Evolutionary conservation across 768 basidiomycete genomes (phyloP), one percentile per base, ranked within the genome.

Genomic region (Cystofilobasidium ferigula): DNA sequence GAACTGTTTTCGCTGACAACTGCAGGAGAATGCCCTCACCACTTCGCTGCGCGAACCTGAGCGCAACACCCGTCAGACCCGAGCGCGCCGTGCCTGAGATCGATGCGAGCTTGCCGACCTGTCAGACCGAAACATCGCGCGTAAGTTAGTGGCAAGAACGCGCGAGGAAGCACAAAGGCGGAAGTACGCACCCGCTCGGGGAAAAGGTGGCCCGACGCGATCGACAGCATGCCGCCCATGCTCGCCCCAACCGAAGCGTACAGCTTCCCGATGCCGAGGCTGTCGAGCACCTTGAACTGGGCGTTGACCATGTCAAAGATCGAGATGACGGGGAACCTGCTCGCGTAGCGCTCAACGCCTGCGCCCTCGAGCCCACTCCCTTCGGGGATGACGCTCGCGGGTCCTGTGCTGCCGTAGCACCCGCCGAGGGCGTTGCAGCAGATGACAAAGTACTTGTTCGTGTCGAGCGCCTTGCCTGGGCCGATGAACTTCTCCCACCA

Each of bases 401-500:
- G 95, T 1, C 95, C 95, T 0, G 95, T 97, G 12, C 89, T 89
- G 43, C 95, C 95, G 74, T 97, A 98, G 78, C 95, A 99, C 0
- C 95, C 94, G 1, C 93, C 95, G 47, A 99, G 80, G 64, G 92
- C 92, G 76, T 98, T 99, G 13, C 92, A 89, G 78, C 95, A 99
- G 48, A 99, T 83, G 74, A 98, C 79, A 77, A 88, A 97, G 80
- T 87, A 95, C 62, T 84, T 82, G 73, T 91, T 80, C 8, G 95
- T 98, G 79, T 99, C 95, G 47, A 99, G 80, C 13, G 93, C 84
- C 72, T 87, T 90, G 59, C 89, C 89, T 5, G 94, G 91, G 0
- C 95, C 95, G 70, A 99, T 92, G 77, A 98, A 99, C 72, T 87
- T 86, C 77, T 98, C 89, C 95, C 95, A 99, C 95, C 95, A 99